phyloP scores from a whole-genome alignment of 2,329 filamentous ascomycete genomes.

The Neoscytalidium dimidiatum region DNA sequence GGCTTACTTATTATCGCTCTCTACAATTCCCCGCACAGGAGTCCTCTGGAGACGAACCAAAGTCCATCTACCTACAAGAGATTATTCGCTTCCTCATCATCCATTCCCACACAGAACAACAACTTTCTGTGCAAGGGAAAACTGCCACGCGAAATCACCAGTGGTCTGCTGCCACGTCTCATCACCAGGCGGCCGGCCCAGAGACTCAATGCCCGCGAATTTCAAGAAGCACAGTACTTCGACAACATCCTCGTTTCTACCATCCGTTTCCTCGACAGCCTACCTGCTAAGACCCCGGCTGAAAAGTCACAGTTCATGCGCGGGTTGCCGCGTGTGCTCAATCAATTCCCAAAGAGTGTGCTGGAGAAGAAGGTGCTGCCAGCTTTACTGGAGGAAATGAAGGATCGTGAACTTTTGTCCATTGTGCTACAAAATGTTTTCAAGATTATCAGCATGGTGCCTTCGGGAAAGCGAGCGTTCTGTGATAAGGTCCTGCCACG shows the following conservation, averaged over 20 bases:
- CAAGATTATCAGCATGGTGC: slow-evolving; percentile 79
- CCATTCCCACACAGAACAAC: slow-evolving; percentile 77
- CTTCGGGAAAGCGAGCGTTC: slow-evolving; percentile 76
- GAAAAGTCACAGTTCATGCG: slow-evolving; percentile 93
- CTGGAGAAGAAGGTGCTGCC: slow-evolving; percentile 93
- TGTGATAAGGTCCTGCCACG: slow-evolving; percentile 83
- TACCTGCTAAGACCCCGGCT: slow-evolving; percentile 86
- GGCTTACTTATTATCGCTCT: slow-evolving; percentile 85
- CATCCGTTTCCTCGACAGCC: slow-evolving; percentile 87
- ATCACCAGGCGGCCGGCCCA: slow-evolving; percentile 87
- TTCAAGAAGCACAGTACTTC: slow-evolving; percentile 94
- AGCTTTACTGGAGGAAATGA: slow-evolving; percentile 86
- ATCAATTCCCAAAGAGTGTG: slow-evolving; percentile 89
- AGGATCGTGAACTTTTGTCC: slow-evolving; percentile 84
- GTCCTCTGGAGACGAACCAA: slow-evolving; percentile 79
- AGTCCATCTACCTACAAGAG: slow-evolving; percentile 85
- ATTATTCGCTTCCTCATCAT: slow-evolving; percentile 75
- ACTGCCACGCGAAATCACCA: slow-evolving; percentile 75
- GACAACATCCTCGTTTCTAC: slow-evolving; percentile 96
- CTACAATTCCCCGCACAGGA: slow-evolving; percentile 91
- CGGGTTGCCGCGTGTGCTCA: slow-evolving; percentile 81
- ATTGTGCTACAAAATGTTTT: slow-evolving; percentile 90
- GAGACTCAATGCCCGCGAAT: slow-evolving; percentile 83
- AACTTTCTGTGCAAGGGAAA: slow-evolving; percentile 80
- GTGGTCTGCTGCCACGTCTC: slow-evolving; percentile 76